Evolutionary conservation across 495 filamentous ascomycete genomes (phyloP).

Genomic region (Cryomyces antarcticus): DNA sequence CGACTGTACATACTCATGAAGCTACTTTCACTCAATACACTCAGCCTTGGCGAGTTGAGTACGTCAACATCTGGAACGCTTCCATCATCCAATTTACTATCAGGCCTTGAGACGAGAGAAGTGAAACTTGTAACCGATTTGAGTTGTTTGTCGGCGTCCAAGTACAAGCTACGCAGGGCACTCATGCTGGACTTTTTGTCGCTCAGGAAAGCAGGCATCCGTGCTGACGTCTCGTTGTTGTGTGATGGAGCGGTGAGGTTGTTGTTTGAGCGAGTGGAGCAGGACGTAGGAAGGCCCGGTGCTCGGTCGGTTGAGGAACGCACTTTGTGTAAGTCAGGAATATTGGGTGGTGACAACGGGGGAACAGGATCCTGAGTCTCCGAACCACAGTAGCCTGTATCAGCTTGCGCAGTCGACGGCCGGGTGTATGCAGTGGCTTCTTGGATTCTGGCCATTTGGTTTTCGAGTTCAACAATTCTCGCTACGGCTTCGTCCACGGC

Average conservation of each 20-base stretch:
- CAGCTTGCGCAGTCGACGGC: slow-evolving; percentile 8
- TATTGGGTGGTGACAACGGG: slow-evolving; percentile 7
- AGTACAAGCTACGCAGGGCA: slow-evolving; percentile 9
- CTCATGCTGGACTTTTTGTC: slow-evolving; percentile 8
- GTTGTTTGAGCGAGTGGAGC: no score
- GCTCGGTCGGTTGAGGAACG: no score
- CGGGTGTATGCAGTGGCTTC: slow-evolving; percentile 3
- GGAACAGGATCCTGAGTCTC: slow-evolving; percentile 7
- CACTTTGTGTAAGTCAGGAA: no score
- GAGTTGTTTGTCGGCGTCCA: slow-evolving; percentile 5
- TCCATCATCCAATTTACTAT: slow-evolving; percentile 3
- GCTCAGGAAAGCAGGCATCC: neutral
- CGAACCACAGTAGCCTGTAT: slow-evolving; percentile 10
- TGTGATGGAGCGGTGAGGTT: no score
- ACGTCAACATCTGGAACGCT: neutral
- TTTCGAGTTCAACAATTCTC: slow-evolving; percentile 44
- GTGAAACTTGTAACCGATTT: slow-evolving; percentile 10
- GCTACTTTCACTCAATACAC: slow-evolving; percentile 12
- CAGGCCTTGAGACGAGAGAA: slow-evolving; percentile 9
- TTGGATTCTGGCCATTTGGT: neutral
- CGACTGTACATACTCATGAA: slow-evolving; percentile 9
- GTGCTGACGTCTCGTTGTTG: no score
- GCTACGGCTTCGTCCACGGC: slow-evolving; percentile 66
- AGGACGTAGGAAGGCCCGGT: no score
- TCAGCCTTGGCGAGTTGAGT: slow-evolving; percentile 8